Evolutionary conservation across 2,329 filamentous ascomycete species (phyloP).

Genomic region (Alternaria brassicae): DNA sequence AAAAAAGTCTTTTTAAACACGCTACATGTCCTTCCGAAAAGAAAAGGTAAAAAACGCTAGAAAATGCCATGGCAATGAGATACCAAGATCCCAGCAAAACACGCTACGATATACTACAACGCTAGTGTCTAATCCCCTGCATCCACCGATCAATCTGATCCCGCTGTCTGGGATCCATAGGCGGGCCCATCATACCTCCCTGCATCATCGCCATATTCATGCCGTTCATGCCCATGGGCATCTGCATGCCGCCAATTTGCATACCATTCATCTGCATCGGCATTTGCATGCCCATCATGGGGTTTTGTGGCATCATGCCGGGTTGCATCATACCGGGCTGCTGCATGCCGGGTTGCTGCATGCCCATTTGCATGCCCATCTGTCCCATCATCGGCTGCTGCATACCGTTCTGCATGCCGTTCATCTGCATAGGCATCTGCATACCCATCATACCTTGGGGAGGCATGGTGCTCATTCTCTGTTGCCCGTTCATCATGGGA

Average conservation of each 20-base stretch:
- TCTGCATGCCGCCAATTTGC: constrained; percentile 1
- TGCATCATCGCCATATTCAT: constrained; percentile 35
- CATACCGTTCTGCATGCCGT: background rate
- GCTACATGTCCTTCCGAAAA: background rate
- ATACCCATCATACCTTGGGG: constrained; percentile 29
- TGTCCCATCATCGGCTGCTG: constrained; percentile 13
- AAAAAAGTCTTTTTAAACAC: too few relatives aligned
- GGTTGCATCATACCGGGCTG: constrained; percentile 8
- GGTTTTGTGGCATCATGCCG: constrained; percentile 3
- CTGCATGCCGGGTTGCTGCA: constrained; percentile 7
- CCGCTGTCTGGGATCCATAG: constrained; percentile 59
- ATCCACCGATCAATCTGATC: constrained; percentile 68
- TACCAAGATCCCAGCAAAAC: background rate
- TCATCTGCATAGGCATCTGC: constrained; percentile 10
- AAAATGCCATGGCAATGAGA: background rate
- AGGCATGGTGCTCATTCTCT: constrained; percentile 20
- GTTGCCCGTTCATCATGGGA: constrained; percentile 25
- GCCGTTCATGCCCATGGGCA: constrained; percentile 28
- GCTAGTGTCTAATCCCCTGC: constrained; percentile 49
- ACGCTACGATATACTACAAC: background rate
- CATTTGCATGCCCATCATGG: constrained; percentile 19
- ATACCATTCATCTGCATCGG: background rate
- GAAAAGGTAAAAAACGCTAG: background rate
- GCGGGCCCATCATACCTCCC: constrained; percentile 32
- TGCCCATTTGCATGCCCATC: constrained; percentile 7